Percentiles rank a stretch among this genome's conserved stretches.
Evolutionary conservation across 192 early-diverging fungal genomes (phyloP).

Genomic region (Backusella sp.): DNA sequence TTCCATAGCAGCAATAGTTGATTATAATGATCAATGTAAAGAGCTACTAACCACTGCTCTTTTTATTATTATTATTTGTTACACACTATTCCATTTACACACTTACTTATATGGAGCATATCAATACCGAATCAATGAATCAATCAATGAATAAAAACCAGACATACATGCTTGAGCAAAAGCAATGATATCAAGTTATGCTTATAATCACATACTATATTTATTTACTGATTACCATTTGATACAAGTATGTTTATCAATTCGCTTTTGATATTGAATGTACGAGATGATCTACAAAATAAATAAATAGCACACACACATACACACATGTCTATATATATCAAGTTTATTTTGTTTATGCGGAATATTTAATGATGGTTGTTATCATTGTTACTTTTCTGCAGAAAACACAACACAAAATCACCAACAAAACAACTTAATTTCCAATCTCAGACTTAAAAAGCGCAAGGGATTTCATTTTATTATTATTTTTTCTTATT

Average conservation of each 20-base stretch:
- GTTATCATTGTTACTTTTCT: not conserved
- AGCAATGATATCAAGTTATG: too few relatives aligned
- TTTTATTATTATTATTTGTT: not conserved
- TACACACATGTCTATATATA: not conserved
- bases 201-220: not conserved
- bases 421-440: not conserved
- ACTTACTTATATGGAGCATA: too few relatives aligned
- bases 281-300: not conserved
- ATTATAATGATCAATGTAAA: not conserved
- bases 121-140: too few relatives aligned
- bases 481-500: slow-evolving; percentile 11
- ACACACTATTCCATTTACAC: not conserved
- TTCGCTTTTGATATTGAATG: too few relatives aligned
- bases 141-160: too few relatives aligned
- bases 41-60: not conserved
- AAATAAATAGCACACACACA: not conserved
- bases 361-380: not conserved
- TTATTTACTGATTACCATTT: not conserved
- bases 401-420: not conserved
- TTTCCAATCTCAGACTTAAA: not conserved
- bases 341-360: not conserved
- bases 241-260: too few relatives aligned
- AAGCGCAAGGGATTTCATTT: slow-evolving; percentile 1
- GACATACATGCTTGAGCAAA: too few relatives aligned
- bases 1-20: not conserved